Conservation (phyloP, 2,329 filamentous ascomycete genomes). For the Teratosphaeria epicoccoides region DNA sequence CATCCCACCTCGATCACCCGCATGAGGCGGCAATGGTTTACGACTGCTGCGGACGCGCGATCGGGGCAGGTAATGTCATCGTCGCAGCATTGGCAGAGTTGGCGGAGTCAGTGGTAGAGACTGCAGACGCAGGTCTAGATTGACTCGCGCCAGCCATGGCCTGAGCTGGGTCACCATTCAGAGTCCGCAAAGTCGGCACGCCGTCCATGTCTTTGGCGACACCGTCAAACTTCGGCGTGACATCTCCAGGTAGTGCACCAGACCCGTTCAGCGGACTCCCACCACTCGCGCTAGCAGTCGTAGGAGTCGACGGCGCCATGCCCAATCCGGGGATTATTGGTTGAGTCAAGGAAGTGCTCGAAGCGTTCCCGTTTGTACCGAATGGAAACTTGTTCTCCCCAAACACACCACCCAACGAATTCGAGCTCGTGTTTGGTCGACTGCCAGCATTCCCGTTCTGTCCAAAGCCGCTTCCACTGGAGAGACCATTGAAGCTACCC, state of each 20-base stretch:
- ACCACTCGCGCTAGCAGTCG: neutral
- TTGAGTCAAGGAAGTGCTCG: slow-evolving; percentile 28
- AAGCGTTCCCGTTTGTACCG: slow-evolving; percentile 35
- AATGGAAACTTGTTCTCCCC: slow-evolving; percentile 54
- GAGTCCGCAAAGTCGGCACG: neutral
- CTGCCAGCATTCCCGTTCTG: slow-evolving; percentile 48
- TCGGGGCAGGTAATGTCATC: slow-evolving; percentile 27
- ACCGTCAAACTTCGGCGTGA: slow-evolving; percentile 26
- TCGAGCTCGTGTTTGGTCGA: slow-evolving; percentile 54
- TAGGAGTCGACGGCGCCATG: slow-evolving; percentile 14
- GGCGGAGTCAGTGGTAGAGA: neutral
- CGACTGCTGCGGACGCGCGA: slow-evolving; percentile 28
- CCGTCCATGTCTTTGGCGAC: slow-evolving; percentile 1
- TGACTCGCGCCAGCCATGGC: neutral
- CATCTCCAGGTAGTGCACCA: slow-evolving; percentile 18
- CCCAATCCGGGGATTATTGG: slow-evolving; percentile 30
- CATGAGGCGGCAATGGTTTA: neutral
- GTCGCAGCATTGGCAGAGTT: neutral
- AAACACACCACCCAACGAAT: slow-evolving; percentile 51
- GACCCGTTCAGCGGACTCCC: neutral
- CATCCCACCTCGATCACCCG: neutral
- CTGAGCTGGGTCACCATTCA: neutral
- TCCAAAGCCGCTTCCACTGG: slow-evolving; percentile 10
- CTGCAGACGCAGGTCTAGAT: neutral
- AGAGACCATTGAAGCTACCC: slow-evolving; percentile 20